Evolutionary conservation across 306 rosid species (phyloP).

Genomic region (Hylodesmum podocarpum): DNA sequence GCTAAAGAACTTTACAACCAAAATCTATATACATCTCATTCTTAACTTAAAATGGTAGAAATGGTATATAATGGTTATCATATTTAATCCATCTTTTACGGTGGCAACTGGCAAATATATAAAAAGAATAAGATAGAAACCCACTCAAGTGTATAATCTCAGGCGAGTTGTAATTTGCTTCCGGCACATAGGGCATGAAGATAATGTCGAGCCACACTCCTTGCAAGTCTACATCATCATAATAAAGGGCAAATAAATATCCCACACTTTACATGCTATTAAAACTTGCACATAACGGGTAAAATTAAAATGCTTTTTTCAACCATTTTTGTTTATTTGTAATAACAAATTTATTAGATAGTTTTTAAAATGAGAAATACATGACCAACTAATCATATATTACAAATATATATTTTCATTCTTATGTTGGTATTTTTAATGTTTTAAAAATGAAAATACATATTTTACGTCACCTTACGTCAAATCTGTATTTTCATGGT

Average conservation of each 20-base stretch:
- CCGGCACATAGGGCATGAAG: constrained; percentile 78
- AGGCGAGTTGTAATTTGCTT: constrained; percentile 74
- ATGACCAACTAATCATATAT: too few relatives aligned
- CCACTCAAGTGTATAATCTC: constrained; percentile 56
- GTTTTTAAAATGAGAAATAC: background rate
- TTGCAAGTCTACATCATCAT: constrained; percentile 68
- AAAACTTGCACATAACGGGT: background rate
- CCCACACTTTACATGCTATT: background rate
- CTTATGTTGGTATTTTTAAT: too few relatives aligned
- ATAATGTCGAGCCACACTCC: constrained; percentile 72
- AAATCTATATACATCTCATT: constrained; percentile 9
- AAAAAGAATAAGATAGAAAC: background rate
- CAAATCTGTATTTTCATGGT: too few relatives aligned
- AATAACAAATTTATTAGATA: background rate
- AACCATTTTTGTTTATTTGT: background rate
- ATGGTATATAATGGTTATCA: background rate
- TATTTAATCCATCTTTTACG: background rate
- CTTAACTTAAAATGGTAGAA: background rate
- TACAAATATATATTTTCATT: too few relatives aligned
- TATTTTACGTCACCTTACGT: too few relatives aligned
- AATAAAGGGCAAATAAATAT: background rate
- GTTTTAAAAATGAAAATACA: too few relatives aligned
- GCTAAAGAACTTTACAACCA: background rate
- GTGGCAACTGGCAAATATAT: background rate
- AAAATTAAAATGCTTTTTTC: background rate